Base-by-base conservation (phyloP, 2,329 filamentous ascomycete genomes). In the Clonostachys sp. region DNA sequence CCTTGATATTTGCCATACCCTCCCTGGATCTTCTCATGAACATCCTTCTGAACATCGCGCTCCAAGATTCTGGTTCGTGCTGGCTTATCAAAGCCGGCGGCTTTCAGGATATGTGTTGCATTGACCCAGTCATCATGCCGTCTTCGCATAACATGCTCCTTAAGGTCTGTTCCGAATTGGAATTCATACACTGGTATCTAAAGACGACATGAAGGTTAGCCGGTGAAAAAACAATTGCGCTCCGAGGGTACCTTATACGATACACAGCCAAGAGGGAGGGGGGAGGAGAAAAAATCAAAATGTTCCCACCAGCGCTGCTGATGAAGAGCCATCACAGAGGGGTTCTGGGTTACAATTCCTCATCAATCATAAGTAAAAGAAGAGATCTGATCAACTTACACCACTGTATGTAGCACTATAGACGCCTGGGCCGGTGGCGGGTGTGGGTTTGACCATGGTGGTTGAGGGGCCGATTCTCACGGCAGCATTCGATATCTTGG, bases 1-100 rank as follows among this genome's bases (percentile, higher is more conserved):
- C 87, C 91, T 74, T 99, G 94, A 58, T 97, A 99, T 81, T 97
- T 97, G 59, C 94, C 94, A 66, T 97, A 97, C 14, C 94, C 94
- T 54, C 92, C 94, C 64, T 99, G 94, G 6, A 99, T 91, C 72
- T 99, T 99, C 71, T 97, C 94, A 63, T 99, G 94, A 6, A 87
- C 79, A 41, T 95, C 92, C 66, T 96, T 96, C 61, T 99, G 94
- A 8, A 99, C 92, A 62, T 99, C 94, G 55, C 94, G 83, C 71
- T 99, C 94, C 6, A 99, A 79, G 48, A 99, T 97, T 53, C 94
- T 83, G 39, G 94, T 99, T 63, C 94, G 80, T 12, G 92, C 90
- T 4, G 94, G 94, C 68, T 99, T 99, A 68, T 99, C 94, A 62
- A 96, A 96, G 48, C 92, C 92, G 52, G 94, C 94, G 39, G 95